phyloP scores from a whole-genome alignment of 192 early-diverging fungal genomes.

The Coemansia sp. region DNA sequence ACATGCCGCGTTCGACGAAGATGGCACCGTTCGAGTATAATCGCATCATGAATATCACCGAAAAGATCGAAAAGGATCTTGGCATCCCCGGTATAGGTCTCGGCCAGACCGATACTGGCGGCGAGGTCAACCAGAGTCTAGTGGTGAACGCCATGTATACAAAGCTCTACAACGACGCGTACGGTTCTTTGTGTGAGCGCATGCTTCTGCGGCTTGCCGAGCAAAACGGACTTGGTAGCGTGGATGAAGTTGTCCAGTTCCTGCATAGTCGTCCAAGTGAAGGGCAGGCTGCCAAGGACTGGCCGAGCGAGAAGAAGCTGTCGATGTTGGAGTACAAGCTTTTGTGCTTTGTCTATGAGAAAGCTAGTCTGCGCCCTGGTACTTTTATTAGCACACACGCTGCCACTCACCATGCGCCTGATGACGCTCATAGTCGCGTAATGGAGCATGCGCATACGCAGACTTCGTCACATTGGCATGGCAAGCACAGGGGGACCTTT shows the following conservation, averaged over 20 bases:
- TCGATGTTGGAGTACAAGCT: constrained; percentile 47
- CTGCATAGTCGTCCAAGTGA: constrained; percentile 20
- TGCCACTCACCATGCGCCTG: not conserved
- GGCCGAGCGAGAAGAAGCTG: constrained; percentile 30
- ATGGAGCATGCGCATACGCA: not conserved
- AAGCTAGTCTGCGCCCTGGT: constrained; percentile 1
- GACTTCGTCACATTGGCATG: not conserved
- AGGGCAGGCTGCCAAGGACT: not conserved
- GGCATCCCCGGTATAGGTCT: constrained; percentile 40
- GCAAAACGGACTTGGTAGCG: constrained; percentile 11
- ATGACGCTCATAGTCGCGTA: not conserved
- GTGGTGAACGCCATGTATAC: constrained; percentile 52
- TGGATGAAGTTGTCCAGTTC: constrained; percentile 22
- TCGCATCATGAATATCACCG: constrained; percentile 28
- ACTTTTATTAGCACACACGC: not conserved
- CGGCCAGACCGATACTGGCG: constrained; percentile 19
- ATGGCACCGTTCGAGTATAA: constrained; percentile 46
- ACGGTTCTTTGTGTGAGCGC: constrained; percentile 40
- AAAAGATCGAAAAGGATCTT: constrained; percentile 38
- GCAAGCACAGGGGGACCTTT: not conserved
- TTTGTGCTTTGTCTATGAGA: constrained; percentile 32
- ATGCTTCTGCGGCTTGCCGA: constrained; percentile 36
- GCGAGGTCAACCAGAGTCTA: constrained; percentile 42
- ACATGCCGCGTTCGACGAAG: constrained; percentile 6
- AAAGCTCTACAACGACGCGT: constrained; percentile 54